Base-by-base conservation (phyloP, 2,329 filamentous ascomycete genomes). In the Clarireedia paspali region DNA sequence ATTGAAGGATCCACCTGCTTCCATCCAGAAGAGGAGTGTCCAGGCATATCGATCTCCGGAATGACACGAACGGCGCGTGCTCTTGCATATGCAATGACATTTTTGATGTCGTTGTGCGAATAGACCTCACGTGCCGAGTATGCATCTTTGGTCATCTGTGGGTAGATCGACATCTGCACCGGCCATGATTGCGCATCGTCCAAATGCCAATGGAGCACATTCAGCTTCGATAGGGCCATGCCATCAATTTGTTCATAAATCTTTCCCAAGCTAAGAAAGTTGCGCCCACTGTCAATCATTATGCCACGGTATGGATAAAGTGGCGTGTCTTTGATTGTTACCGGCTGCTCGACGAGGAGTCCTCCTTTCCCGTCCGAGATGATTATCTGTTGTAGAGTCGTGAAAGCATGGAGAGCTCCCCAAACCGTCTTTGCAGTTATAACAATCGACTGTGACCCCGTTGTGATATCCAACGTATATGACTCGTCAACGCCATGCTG, bases 121-220 rank as follows among this genome's bases (percentile, higher is more conserved):
- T 92, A 95, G 1, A 81, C 80, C 56, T 87, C 75, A 48, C 78
- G 78, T 20, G 78, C 73, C 23, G 77, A 77, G 66, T 94, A 94
- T 1, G 88, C 85, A 40, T 89, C 89, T 68, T 88, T 84, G 5
- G 88, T 79, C 12, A 95, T 77, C 56, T 84, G 78, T 3, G 89
- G 87, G 62, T 94, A 73, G 4, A 85, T 71, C 0, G 87, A 84
- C 53, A 95, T 84, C 64, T 89, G 87, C 17, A 95, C 75, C 0
- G 89, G 89, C 86, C 89, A 94, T 3, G 88, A 87, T 71, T 94
- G 89, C 9, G 85, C 84, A 70, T 94, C 89, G 6, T 88, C 91
- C 50, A 85, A 76, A 73, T 94, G 89, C 58, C 91, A 76, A 70
- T 92, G 89, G 58, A 94, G 77, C 5, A 84, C 78, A 72, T 92